Percentiles rank a stretch among this genome's conserved stretches.
Evolutionary conservation across 2,329 filamentous ascomycete genomes (phyloP).

Genomic region (Venturiaceae sp.): DNA sequence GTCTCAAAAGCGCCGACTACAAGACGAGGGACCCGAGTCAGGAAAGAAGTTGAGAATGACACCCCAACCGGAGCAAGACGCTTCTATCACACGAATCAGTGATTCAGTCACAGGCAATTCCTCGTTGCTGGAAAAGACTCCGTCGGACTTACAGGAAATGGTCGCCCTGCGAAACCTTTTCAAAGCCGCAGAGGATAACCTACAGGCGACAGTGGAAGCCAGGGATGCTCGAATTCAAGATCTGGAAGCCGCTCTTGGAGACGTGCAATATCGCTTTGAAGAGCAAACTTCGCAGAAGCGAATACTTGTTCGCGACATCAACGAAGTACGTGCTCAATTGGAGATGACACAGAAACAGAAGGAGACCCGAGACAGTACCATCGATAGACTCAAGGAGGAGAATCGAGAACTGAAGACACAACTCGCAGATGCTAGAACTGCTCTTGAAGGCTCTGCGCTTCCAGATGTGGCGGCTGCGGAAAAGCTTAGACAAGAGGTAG

Average conservation of each 20-base stretch:
- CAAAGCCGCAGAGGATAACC: background rate
- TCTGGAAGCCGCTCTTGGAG: background rate
- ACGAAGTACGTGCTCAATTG: background rate
- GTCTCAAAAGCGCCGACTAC: background rate
- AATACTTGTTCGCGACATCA: background rate
- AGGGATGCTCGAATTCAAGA: background rate
- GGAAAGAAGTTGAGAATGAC: constrained; percentile 7
- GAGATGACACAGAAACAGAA: background rate
- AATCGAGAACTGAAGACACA: background rate
- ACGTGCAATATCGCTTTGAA: constrained; percentile 5
- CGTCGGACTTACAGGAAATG: background rate
- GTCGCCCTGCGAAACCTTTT: background rate
- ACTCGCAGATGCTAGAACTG: background rate
- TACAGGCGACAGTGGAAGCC: background rate
- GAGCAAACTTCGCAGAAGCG: constrained; percentile 1
- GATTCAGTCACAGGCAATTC: background rate
- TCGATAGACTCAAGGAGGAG: constrained; percentile 5
- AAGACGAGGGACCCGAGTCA: background rate
- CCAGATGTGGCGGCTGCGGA: constrained; percentile 7
- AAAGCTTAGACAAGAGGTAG: constrained; percentile 1
- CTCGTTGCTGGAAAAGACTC: background rate
- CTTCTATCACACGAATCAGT: constrained; percentile 3
- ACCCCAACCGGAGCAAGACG: constrained; percentile 5
- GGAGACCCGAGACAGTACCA: background rate
- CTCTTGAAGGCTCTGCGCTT: background rate